These are phyloP conservation scores for Arxiozyma heterogenica DNA, from an alignment of 1,139 yeast species.

Conservation along the genomic window DNA sequence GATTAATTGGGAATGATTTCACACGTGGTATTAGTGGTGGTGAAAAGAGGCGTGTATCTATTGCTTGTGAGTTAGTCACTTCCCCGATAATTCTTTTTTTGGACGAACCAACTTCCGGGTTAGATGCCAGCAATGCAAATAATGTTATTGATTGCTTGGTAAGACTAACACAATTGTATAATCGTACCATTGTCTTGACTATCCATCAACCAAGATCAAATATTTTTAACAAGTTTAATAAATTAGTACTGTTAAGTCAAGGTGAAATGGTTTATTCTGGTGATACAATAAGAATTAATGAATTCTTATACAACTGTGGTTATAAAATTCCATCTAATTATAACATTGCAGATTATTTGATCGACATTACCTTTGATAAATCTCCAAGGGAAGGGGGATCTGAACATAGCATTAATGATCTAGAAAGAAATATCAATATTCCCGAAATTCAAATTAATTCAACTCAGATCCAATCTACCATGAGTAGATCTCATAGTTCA, in stretches of 20 bases:
- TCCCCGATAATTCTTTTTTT: constrained; percentile 72
- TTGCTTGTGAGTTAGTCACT: constrained; percentile 83
- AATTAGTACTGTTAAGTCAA: constrained; percentile 66
- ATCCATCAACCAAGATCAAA: constrained; percentile 98
- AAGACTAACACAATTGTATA: constrained; percentile 66
- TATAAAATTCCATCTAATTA: constrained; percentile 80
- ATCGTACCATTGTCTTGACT: constrained; percentile 82
- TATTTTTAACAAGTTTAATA: constrained; percentile 83
- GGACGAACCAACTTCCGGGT: constrained; percentile 91
- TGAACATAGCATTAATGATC: constrained; percentile 7
- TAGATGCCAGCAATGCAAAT: constrained; percentile 87
- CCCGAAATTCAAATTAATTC: constrained; percentile 7
- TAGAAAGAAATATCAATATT: constrained; percentile 13
- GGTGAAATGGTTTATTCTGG: constrained; percentile 89
- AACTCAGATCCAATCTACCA: background rate
- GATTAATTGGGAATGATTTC: constrained; percentile 80
- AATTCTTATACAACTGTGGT: constrained; percentile 68
- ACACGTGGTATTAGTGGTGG: constrained; percentile 94
- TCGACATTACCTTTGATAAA: constrained; percentile 74
- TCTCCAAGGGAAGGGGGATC: background rate
- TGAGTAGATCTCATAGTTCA: constrained; percentile 2
- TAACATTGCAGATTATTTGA: constrained; percentile 85
- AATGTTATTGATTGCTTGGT: constrained; percentile 83
- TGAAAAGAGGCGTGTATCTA: constrained; percentile 79
- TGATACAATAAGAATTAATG: constrained; percentile 58